Base-by-base conservation (phyloP, 345 rosid species). In the Eucalyptus regnans region DNA sequence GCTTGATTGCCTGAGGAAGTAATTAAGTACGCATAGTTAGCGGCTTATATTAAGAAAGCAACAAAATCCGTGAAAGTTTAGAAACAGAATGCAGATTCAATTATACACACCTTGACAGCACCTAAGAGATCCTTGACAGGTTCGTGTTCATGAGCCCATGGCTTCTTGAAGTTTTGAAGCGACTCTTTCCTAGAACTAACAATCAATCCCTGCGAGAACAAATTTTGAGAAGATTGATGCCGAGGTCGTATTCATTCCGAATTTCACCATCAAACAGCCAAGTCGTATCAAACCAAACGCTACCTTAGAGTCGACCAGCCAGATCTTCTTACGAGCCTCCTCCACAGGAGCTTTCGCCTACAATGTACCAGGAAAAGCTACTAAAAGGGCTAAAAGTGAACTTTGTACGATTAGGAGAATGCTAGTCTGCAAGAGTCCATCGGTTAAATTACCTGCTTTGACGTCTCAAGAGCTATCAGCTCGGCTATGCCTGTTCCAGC, bases 301-400 rank as follows among this genome's bases (percentile, higher is more conserved):
- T 90, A 96, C 98, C 99, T 96, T 98, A n/a, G 99, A 98, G 91
- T 98, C 99, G 71, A 98, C 99, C 89, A 98, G 99, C 99, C 99
- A 97, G 23, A 98, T 94, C 89, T 95, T 96, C 94, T 97, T 95
- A 68, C 99, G 96, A 43, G 98, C 91, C 93, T 96, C 98, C 92
- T 97, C 99, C 86, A 96, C 23, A 5, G 97, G 95, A 89, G 90
- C 89, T 88, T 95, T 93, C 81, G 93, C 93, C 99, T 98, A 92
- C 88, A 91, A 86, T 86, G 86, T 23, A 81, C 11, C 37, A 5
- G 27, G 43, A 20, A 76, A 76, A 76, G 48, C 48, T 76, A 41
- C 29, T 76, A 37, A 76, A 76, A 76, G 15, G 7, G 48, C 27
- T 56, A 37, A 76, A 76, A 76, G 83, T 71, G 83, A 83, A 29